A percentile compares a stretch with the other conserved stretches of the same genome.
Evolutionary conservation across 1,284 basidiomycete species (phyloP).

Genomic region (Ustilago curta): DNA sequence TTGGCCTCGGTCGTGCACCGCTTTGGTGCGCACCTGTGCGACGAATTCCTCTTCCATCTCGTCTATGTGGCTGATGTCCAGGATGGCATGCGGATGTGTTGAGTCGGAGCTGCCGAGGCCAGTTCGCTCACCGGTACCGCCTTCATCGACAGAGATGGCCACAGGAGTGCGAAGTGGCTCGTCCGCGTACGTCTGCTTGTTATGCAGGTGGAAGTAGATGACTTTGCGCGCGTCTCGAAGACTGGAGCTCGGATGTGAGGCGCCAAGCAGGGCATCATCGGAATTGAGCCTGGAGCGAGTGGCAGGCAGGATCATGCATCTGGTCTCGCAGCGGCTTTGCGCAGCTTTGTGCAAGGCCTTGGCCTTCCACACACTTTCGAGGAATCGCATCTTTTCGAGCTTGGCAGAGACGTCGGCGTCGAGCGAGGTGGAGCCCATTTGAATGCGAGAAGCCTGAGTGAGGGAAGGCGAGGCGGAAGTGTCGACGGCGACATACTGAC

Average conservation of each 20-base stretch:
- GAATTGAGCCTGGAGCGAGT: slow-evolving; percentile 16
- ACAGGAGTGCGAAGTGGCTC: slow-evolving; percentile 41
- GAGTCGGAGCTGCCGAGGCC: slow-evolving; percentile 36
- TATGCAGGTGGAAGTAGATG: slow-evolving; percentile 61
- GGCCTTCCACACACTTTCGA: slow-evolving; percentile 65
- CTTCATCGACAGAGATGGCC: slow-evolving; percentile 28
- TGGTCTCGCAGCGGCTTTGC: slow-evolving; percentile 48
- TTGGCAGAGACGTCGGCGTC: slow-evolving; percentile 49
- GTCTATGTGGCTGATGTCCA: slow-evolving; percentile 54
- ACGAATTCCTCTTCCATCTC: slow-evolving; percentile 46
- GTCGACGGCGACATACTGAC: slow-evolving; percentile 58
- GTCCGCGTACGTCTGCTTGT: slow-evolving; percentile 29
- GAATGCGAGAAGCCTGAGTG: slow-evolving; percentile 17
- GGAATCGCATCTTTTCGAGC: slow-evolving; percentile 63
- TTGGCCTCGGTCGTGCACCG: slow-evolving; percentile 18
- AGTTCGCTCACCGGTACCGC: background rate
- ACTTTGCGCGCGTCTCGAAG: slow-evolving; percentile 45
- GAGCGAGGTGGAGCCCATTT: slow-evolving; percentile 16
- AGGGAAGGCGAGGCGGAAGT: slow-evolving; percentile 12
- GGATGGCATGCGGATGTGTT: slow-evolving; percentile 43
- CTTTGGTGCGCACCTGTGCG: slow-evolving; percentile 45
- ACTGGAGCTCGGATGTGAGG: background rate
- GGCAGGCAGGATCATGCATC: slow-evolving; percentile 48
- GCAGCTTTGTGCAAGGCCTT: slow-evolving; percentile 62
- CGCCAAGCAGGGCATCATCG: slow-evolving; percentile 11